Evolutionary conservation across 2,329 filamentous ascomycete genomes (phyloP).

Genomic region (Trichoderma afroharzianum): DNA sequence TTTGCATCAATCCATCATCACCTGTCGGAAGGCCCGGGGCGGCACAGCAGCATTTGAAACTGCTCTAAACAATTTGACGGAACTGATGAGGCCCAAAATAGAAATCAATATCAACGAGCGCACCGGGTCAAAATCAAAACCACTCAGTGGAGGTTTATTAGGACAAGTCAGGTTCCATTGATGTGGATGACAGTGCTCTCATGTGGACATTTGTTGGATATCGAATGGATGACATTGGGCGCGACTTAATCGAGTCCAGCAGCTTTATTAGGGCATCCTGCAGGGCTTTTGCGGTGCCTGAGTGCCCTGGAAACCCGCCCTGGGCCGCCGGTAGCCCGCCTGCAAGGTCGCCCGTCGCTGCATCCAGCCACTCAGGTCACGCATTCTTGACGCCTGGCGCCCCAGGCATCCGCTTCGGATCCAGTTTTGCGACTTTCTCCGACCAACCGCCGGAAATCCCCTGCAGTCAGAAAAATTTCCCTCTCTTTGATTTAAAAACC

Average conservation of each 20-base stretch:
- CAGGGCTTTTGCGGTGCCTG: not conserved
- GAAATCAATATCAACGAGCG: not conserved
- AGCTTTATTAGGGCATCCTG: not conserved
- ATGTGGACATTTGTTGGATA: not conserved
- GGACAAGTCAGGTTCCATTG: not conserved
- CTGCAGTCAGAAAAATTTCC: constrained; percentile 9
- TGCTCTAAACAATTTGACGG: not conserved
- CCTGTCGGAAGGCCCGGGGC: constrained; percentile 6
- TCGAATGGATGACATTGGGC: not conserved
- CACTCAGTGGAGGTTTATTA: not conserved
- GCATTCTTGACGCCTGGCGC: constrained; percentile 27
- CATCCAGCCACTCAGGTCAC: not conserved
- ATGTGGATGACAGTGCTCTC: not conserved
- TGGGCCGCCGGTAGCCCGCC: constrained; percentile 4
- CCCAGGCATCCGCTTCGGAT: constrained; percentile 25
- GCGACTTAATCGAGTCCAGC: not conserved
- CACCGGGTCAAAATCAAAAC: not conserved
- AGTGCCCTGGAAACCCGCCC: constrained; percentile 1
- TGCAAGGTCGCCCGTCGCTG: not conserved
- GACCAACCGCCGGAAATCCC: constrained; percentile 1
- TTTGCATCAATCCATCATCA: not conserved
- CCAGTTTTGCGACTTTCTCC: constrained; percentile 7
- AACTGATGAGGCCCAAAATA: not conserved
- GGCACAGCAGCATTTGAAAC: not conserved
- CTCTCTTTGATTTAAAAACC: not conserved